phyloP scores from a whole-genome alignment of 805 yeast genomes.

The Groenewaldozyma salmanticensis region DNA sequence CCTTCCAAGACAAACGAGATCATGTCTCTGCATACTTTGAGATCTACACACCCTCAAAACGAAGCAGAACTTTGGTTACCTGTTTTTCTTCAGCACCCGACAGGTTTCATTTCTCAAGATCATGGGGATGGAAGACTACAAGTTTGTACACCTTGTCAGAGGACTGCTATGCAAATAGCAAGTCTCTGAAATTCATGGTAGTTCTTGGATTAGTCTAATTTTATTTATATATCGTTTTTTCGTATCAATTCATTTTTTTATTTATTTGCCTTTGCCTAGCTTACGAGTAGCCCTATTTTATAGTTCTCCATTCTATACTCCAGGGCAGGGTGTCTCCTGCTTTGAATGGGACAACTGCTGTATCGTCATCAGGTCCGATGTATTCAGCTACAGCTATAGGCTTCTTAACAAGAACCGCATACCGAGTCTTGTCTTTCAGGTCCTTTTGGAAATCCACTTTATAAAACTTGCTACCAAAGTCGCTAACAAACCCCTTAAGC shows the following conservation, averaged over 20 bases:
- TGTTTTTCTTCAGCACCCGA: slow-evolving; percentile 50
- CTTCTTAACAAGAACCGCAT: slow-evolving; percentile 43
- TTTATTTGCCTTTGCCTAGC: slow-evolving; percentile 18
- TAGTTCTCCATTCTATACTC: slow-evolving; percentile 57
- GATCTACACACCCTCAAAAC: slow-evolving; percentile 46
- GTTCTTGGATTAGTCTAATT: slow-evolving; percentile 36
- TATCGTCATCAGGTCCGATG: slow-evolving; percentile 34
- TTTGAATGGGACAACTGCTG: slow-evolving; percentile 71
- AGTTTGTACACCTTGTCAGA: slow-evolving; percentile 44
- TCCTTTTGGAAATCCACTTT: slow-evolving; percentile 38
- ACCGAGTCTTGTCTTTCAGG: slow-evolving; percentile 34
- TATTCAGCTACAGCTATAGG: slow-evolving; percentile 48
- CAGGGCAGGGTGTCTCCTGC: slow-evolving; percentile 71
- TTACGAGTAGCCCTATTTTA: background rate
- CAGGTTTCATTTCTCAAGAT: slow-evolving; percentile 41
- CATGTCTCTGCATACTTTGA: slow-evolving; percentile 41
- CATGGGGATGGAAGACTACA: slow-evolving; percentile 56
- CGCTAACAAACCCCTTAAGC: slow-evolving; percentile 65
- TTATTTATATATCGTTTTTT: too few relatives aligned
- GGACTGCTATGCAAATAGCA: slow-evolving; percentile 38
- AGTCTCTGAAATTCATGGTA: slow-evolving; percentile 40
- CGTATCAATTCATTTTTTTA: slow-evolving; percentile 37
- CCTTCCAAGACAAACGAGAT: slow-evolving; percentile 39
- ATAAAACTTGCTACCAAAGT: slow-evolving; percentile 66
- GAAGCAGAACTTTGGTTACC: slow-evolving; percentile 36